These are phyloP conservation scores for Capsicum rhomboideum DNA, from an alignment of 257 asterid species.

Conservation along the genomic window DNA sequence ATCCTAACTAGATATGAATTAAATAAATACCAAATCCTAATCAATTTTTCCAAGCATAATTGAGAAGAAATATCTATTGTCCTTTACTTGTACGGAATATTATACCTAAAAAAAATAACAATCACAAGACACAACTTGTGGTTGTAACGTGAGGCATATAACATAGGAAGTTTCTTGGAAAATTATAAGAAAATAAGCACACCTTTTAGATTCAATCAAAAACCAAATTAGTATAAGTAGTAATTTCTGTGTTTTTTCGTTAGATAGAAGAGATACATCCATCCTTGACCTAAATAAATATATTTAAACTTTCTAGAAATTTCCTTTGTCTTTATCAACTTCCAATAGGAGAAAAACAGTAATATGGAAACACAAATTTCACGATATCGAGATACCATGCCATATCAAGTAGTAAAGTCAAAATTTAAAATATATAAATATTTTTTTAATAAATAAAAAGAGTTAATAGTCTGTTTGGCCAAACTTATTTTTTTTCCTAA, in stretches of 20 bases:
- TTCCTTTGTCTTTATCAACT: not conserved
- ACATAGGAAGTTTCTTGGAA: not conserved
- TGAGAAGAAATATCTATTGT: not conserved
- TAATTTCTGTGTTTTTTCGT: not conserved
- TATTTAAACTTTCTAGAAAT: not conserved
- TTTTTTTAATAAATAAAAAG: too few relatives aligned
- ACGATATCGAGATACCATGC: too few relatives aligned
- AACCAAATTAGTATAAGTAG: not conserved
- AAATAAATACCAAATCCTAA: too few relatives aligned
- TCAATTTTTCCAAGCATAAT: not conserved
- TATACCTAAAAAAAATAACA: not conserved
- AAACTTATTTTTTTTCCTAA: too few relatives aligned
- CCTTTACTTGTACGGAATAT: not conserved
- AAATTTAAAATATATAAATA: too few relatives aligned
- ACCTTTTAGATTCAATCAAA: not conserved
- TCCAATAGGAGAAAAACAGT: not conserved
- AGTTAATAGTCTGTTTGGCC: too few relatives aligned
- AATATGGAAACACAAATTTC: not conserved
- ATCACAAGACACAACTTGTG: not conserved
- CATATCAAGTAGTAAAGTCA: too few relatives aligned
- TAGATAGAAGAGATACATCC: not conserved
- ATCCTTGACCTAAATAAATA: not conserved
- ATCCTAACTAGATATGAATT: too few relatives aligned
- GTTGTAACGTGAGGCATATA: not conserved
- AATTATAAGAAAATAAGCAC: not conserved